Conservation (phyloP, 352 stramenopile species). For the Elongisporangium anandrum region DNA sequence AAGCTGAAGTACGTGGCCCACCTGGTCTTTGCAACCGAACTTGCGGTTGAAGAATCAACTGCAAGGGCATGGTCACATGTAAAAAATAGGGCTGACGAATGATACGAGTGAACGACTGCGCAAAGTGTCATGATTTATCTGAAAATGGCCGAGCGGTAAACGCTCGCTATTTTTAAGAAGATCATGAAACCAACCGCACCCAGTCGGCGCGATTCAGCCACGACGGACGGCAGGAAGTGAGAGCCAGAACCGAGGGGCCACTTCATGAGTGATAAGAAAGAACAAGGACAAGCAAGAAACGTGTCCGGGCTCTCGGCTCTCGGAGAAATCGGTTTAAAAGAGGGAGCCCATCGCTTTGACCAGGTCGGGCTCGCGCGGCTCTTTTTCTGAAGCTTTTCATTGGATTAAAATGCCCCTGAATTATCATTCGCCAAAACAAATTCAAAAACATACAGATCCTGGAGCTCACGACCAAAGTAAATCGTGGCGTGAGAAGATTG, state of each 20-base stretch:
- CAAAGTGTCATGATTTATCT: not conserved
- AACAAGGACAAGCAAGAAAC: no score
- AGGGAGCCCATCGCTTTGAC: no score
- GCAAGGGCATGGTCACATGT: not conserved
- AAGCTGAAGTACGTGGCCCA: not conserved
- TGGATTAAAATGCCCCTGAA: no score
- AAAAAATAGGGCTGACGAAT: not conserved
- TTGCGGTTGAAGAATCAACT: not conserved
- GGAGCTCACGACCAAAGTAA: no score
- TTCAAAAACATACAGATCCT: no score
- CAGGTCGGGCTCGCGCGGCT: no score
- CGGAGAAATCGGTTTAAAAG: no score
- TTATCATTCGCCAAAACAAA: no score
- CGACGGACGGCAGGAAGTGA: not conserved
- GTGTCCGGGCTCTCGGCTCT: no score
- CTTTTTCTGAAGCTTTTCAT: no score
- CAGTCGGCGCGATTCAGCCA: not conserved
- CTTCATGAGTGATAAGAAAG: no score
- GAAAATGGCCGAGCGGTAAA: not conserved
- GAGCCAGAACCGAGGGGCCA: not conserved
- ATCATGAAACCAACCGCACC: not conserved
- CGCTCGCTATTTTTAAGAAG: not conserved
- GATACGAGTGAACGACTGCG: not conserved
- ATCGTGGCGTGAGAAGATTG: no score
- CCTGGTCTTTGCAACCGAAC: not conserved